Evolutionary conservation across 1,139 yeast species (phyloP), one percentile per base, ranked within the genome.

Genomic region (Protomyces lactucae-debilis): DNA sequence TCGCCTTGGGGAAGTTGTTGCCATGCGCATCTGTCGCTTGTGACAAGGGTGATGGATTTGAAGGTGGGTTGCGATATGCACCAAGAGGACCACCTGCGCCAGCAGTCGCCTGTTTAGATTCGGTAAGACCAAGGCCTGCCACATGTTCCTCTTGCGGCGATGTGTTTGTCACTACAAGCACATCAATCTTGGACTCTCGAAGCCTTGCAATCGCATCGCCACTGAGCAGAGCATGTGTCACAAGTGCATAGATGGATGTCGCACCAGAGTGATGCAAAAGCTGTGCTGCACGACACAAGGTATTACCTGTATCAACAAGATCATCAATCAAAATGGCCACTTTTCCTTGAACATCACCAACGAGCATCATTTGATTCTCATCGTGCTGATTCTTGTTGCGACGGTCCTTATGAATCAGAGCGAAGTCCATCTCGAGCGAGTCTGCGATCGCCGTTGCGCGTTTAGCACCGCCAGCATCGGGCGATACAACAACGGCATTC

Each of bases 401-500:
- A 73, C 99, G 84, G 78, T 93, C 99, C 77, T 93, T 93, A 77
- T 93, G 99, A 72, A 93, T 93, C 75, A 93, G 83, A 14, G 99
- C 98, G 77, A 93, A 93, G 76, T 91, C 91, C 72, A 92, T 81
- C 75, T 92, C 98, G 69, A 93, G 80, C 69, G 91, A 83, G 76
- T 93, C 98, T 60, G 98, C 98, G 70, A 93, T 80, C 8, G 93
- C 89, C 1, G 99, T 98, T 10, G 96, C 99, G 73, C 99, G 84
- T 76, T 93, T 93, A 67, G 99, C 99, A 66, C 99, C 99, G 72
- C 99, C 99, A 3, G 99, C 99, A 78, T 93, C 99, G 2, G 99
- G 99, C 0, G 97, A 90, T 25, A 91, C 90, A 67, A 93, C 87
- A 66, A 92, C 90, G 45, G 95, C 85, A 68, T 90, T 85, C 53